Conservation (phyloP, 1,139 yeast genomes). For the Sugiyamaella xylanicola region DNA sequence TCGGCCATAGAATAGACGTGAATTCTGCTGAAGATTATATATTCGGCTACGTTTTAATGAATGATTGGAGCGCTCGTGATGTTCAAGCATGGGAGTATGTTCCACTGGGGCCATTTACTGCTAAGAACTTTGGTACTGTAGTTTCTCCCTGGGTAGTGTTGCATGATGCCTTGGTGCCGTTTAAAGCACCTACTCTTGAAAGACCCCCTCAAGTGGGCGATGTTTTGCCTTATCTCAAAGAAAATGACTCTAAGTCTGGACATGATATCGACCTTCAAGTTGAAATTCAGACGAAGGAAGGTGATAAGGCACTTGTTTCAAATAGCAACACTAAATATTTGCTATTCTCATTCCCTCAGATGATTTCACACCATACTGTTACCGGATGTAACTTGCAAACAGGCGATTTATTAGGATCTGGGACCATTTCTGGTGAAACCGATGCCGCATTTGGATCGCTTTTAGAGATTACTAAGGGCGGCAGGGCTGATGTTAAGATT, state of each 20-base stretch:
- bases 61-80: constrained; percentile 38
- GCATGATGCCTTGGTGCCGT: constrained; percentile 33
- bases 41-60: constrained; percentile 38
- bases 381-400: constrained; percentile 35
- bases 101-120: constrained; percentile 37
- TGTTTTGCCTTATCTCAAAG: constrained; percentile 30
- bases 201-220: constrained; percentile 26
- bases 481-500: constrained; percentile 26
- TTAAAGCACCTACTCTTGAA: constrained; percentile 22
- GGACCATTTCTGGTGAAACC: constrained; percentile 34
- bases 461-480: constrained; percentile 32
- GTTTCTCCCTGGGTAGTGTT: constrained; percentile 36
- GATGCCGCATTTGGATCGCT: constrained; percentile 31
- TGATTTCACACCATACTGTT: constrained; percentile 37
- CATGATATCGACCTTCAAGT: constrained; percentile 30
- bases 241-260: constrained; percentile 25
- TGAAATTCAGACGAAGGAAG: constrained; percentile 25
- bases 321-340: constrained; percentile 27
- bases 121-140: constrained; percentile 36
- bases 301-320: constrained; percentile 22
- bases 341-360: constrained; percentile 36
- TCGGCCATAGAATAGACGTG: constrained; percentile 31
- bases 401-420: constrained; percentile 38
- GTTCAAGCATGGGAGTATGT: constrained; percentile 38
- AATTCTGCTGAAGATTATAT: constrained; percentile 33